Evolutionary conservation across 495 filamentous ascomycete species (phyloP).

Genomic region (Trichocladium antarcticum): DNA sequence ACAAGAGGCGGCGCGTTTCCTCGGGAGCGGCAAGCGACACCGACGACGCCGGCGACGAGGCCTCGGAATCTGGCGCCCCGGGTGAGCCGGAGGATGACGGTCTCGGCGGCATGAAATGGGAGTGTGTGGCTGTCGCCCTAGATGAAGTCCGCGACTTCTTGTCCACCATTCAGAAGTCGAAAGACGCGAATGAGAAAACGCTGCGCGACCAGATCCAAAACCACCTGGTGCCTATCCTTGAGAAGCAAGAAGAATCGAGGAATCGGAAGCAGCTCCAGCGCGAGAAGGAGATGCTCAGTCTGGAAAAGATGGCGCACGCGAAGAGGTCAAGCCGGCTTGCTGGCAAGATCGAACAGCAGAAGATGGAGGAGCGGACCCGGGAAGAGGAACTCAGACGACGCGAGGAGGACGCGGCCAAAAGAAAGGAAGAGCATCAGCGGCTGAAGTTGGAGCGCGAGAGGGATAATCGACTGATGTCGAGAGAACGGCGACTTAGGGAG

Average conservation of each 20-base stretch:
- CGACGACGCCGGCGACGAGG: slow-evolving; percentile 45
- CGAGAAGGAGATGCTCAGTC: slow-evolving; percentile 66
- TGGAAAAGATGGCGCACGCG: slow-evolving; percentile 79
- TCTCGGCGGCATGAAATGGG: slow-evolving; percentile 71
- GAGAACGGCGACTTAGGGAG: slow-evolving; percentile 73
- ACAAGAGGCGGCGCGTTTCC: slow-evolving; percentile 60
- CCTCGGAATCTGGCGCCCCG: slow-evolving; percentile 21
- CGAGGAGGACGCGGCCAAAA: slow-evolving; percentile 51
- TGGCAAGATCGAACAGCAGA: slow-evolving; percentile 65
- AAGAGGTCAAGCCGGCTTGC: slow-evolving; percentile 87
- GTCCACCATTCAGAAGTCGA: slow-evolving; percentile 55
- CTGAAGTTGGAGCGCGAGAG: slow-evolving; percentile 61
- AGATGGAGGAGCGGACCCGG: slow-evolving; percentile 54
- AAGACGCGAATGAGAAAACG: slow-evolving; percentile 70
- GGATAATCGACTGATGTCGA: slow-evolving; percentile 69
- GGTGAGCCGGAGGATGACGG: slow-evolving; percentile 45
- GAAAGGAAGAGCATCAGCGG: slow-evolving; percentile 56
- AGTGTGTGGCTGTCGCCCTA: slow-evolving; percentile 73
- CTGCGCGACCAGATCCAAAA: slow-evolving; percentile 56
- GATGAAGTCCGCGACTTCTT: slow-evolving; percentile 67
- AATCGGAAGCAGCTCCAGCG: slow-evolving; percentile 56
- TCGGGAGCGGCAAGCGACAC: slow-evolving; percentile 40
- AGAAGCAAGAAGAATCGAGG: slow-evolving; percentile 67
- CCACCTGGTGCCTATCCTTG: slow-evolving; percentile 71
- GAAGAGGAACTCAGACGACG: slow-evolving; percentile 64